Evolutionary conservation across 139 green algal genomes (phyloP).

Genomic region (Axilococcus clingmanii): DNA sequence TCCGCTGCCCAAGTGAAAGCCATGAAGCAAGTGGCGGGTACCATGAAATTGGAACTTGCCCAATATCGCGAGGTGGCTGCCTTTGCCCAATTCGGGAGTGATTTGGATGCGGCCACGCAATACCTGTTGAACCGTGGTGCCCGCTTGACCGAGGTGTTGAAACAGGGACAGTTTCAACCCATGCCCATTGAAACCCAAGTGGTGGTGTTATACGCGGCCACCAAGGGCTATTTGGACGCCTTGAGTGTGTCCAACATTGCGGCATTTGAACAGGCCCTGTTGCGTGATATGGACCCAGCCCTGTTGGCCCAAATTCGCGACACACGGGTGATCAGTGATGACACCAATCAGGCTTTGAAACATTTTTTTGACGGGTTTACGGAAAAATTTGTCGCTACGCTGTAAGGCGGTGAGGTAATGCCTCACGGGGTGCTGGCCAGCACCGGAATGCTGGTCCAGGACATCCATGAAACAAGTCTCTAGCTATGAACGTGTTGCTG

Average conservation of each 20-base stretch:
- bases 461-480: conserved; percentile 12
- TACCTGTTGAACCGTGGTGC: conserved; percentile 77
- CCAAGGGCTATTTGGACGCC: conserved; percentile 79
- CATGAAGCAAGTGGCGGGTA: conserved; percentile 78
- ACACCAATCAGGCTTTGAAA: conserved; percentile 28
- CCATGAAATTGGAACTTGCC: conserved; percentile 47
- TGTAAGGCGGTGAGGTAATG: neutral
- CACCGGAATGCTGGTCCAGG: too few species aligned
- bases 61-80: conserved; percentile 84
- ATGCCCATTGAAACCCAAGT: conserved; percentile 70
- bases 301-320: conserved; percentile 33
- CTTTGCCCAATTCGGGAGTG: conserved; percentile 85
- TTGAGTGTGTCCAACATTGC: conserved; percentile 35
- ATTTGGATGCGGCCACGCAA: conserved; percentile 81
- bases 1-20: conserved; percentile 76
- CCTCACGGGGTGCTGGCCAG: too few species aligned
- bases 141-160: conserved; percentile 82
- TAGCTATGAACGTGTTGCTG: conserved; percentile 37
- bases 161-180: conserved; percentile 80
- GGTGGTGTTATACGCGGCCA: conserved; percentile 55
- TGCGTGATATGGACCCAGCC: conserved; percentile 24
- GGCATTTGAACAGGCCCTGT: conserved; percentile 21
- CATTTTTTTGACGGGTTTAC: conserved; percentile 36
- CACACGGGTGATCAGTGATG: conserved; percentile 24
- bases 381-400: conserved; percentile 24